Evolutionary conservation across 768 basidiomycete species (phyloP), one percentile per base, ranked within the genome.

Genomic region (Lactarius evosmus): DNA sequence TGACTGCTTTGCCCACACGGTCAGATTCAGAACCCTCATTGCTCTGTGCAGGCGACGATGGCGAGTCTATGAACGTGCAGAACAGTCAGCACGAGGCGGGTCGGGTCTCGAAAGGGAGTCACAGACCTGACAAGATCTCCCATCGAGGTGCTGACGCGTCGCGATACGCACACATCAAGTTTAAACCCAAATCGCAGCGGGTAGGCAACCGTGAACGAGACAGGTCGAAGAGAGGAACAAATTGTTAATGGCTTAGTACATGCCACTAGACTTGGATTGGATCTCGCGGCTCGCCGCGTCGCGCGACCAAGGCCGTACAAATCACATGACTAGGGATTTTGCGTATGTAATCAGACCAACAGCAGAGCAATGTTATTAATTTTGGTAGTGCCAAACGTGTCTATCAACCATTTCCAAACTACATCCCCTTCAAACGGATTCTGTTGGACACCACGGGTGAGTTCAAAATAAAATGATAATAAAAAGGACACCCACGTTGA

Each of bases 401-500:
- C 62, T 66, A 55, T 30, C 30, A 36, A 33, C 22, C 34, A 32
- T 44, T 34, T 53, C 36, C 19, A 49, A 19, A 8, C 56, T 50
- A 54, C 9, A 27, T 7, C 27, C 11, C 44, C 58, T 58, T 67
- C 64, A 69, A 30, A 69, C 68, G 38, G 68, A 69, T 61, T 69
- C 68, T 69, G 51, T 46, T 1, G 16, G 19, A 56, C 12, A 32
- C 17, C 19, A 54, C 44, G 9, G 14, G 40, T 51, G 6, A 50
- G 52, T 30, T 41, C 12, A 38, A 29, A 60, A 34, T 11, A n/a
- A 27, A 27, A 22, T 38, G 22, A 63, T 60, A 6, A 29, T 27
- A 62, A 30, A 36, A 55, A 46, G 55, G 58, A 33, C 14, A 79
- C 91, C 68, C 76, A 93, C 94, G 86, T 74, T 89, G 84, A 56